phyloP scores from a whole-genome alignment of 352 stramenopile genomes.

The Phytophthora meadii region DNA sequence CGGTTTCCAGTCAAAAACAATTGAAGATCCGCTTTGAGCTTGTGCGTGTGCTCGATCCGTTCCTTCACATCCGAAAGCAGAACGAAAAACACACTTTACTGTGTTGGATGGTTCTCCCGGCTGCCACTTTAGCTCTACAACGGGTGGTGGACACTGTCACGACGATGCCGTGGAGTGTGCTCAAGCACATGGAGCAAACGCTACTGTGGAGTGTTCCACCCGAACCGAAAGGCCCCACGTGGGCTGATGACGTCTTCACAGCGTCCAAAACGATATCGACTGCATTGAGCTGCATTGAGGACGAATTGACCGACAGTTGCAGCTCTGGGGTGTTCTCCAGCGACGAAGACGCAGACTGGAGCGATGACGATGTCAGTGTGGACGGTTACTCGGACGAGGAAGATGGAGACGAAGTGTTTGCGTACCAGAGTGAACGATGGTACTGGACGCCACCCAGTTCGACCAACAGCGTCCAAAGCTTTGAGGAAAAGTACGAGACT shows the following conservation, averaged over 20 bases:
- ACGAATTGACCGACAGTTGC: slow-evolving; percentile 37
- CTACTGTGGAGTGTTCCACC: slow-evolving; percentile 35
- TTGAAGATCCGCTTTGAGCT: slow-evolving; percentile 9
- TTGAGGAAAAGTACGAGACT: slow-evolving; percentile 34
- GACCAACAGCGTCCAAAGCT: slow-evolving; percentile 27
- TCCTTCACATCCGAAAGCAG: slow-evolving; percentile 14
- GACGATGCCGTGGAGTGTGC: slow-evolving; percentile 27
- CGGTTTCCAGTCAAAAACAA: slow-evolving; percentile 16
- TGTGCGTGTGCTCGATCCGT: neutral
- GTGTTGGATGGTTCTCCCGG: slow-evolving; percentile 21
- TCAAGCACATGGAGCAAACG: slow-evolving; percentile 36
- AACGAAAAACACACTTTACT: neutral
- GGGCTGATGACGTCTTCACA: slow-evolving; percentile 41
- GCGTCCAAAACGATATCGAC: slow-evolving; percentile 14
- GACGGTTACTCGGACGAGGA: slow-evolving; percentile 28
- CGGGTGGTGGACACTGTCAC: slow-evolving; percentile 22
- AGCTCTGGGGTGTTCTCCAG: slow-evolving; percentile 38
- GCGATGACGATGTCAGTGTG: slow-evolving; percentile 33
- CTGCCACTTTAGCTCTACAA: slow-evolving; percentile 19
- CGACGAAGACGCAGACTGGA: slow-evolving; percentile 35
- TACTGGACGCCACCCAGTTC: slow-evolving; percentile 36
- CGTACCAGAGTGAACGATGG: slow-evolving; percentile 36
- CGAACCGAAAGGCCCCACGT: slow-evolving; percentile 33
- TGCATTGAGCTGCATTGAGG: slow-evolving; percentile 12
- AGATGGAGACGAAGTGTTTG: neutral